Base-by-base conservation (phyloP, 2,329 filamentous ascomycete species). In the Botrytis cinerea region DNA sequence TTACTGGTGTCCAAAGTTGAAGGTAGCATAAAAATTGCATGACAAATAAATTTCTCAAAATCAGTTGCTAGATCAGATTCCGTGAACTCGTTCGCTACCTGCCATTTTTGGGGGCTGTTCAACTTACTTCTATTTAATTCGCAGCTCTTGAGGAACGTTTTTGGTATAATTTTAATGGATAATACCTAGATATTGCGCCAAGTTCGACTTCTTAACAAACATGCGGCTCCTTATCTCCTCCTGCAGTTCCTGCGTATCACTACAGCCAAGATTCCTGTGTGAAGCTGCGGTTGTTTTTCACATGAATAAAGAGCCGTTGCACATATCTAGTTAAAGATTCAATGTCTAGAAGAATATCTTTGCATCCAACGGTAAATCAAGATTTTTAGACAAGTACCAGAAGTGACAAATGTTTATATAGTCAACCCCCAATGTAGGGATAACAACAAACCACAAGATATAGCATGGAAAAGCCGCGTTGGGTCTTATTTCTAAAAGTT, bases 211-310 rank as follows among this genome's bases (percentile, higher is more conserved):
- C 1, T 5, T 60, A 14, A n/a, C 4, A 51, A 4, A 54, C 2
- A 54, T 54, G 12, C 5, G 2, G 25, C 5, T 7, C 12, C 6
- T 16, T 2, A n/a, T n/a, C 12, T 25, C 2, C 12, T 46, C 25
- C 12, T n/a, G 48, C 14, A 7, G 2, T 16, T n/a, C 1, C 7
- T 54, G 25, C 0, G 16, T 57, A 9, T 9, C 2, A 57, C 14
- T 28, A 3, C n/a, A 57, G 8, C 12, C 22, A 61, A 16, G 12
- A 61, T n/a, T n/a, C 0, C 0, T n/a, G 2, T 2, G 14, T 40
- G 38, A 61, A 38, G 6, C 4, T n/a, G 25, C 35, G 16, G 35
- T 38, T 22, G 1, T 61, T 18, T 16, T 12, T 40, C 10, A 35
- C 35, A 16, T 35, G 2, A 61, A 2, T 4, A 3, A n/a, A 12